Evolutionary conservation across 345 rosid genomes (phyloP), one percentile per base, ranked within the genome.

Genomic region (Gynandropsis gynandra): DNA sequence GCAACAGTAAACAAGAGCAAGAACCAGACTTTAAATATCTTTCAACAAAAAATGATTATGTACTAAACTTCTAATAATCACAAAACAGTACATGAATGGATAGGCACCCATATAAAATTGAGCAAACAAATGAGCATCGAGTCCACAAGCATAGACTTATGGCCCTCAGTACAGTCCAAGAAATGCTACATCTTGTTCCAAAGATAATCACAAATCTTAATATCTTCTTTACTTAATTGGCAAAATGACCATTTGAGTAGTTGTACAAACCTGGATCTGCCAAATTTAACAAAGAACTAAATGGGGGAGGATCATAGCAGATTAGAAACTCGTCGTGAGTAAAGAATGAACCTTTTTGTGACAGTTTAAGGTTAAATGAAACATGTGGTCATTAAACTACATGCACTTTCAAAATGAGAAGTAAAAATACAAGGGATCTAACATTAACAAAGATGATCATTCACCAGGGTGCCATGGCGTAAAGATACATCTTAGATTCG

Each of bases 1-100:
- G 35, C 33, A 46, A 49, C 17, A 9, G 11, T 36, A 36, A 24
- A 15, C 48, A 57, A 56, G 10, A 24, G 63, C 53, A 39, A 50
- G 10, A 47, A 48, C 37, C 17, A 46, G 5, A 24, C 29, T 24
- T n/a, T n/a, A n/a, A n/a, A n/a, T n/a, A n/a, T n/a, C n/a, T n/a
- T 24, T 24, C 29, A 24, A 24, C 29, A 2, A 2, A 54, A 18
- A 40, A 21, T 51, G 39, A 44, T 18, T 27, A 37, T 15, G 47
- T 41, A 5, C 19, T 24, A 8, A 48, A 34, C 32, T 11, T 5
- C 41, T 35, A 29, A 18, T 19, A 61, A 47, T 31, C 31, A 49
- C 43, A 52, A 18, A 48, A 56, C 35, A 49, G 42, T 50, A 36
- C 47, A 49, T 8, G 10, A 24, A 11, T 31, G 51, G 9, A 12